Percentiles rank a stretch among this genome's conserved stretches.
Evolutionary conservation across 2,329 filamentous ascomycete species (phyloP).

Genomic region (Neophaeococcomyces mojaviensis): DNA sequence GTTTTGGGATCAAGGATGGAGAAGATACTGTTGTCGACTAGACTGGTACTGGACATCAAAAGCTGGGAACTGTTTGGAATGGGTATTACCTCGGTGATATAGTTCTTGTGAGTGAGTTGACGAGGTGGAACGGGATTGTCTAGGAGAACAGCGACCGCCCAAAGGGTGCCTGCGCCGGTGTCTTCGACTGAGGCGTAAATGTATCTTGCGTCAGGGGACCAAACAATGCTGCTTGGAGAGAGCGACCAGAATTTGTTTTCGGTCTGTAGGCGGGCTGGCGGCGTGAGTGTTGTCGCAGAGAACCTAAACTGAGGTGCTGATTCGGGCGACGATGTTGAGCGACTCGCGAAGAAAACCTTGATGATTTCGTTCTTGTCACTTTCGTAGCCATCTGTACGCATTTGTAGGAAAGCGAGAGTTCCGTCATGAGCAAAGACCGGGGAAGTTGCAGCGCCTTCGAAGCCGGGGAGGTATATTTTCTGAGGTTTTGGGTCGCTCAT

Average conservation of each 20-base stretch:
- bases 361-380: conserved; percentile 41
- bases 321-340: too few species aligned
- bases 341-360: conserved; percentile 25
- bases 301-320: background rate
- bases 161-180: conserved; percentile 35
- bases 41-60: conserved; percentile 36
- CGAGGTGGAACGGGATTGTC: conserved; percentile 13
- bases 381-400: conserved; percentile 40
- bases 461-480: conserved; percentile 26
- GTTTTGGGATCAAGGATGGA: conserved; percentile 33
- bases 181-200: conserved; percentile 37
- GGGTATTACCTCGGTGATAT: conserved; percentile 33
- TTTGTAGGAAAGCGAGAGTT: conserved; percentile 36
- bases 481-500: conserved; percentile 27
- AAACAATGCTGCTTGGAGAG: conserved; percentile 35
- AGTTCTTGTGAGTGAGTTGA: conserved; percentile 35
- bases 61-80: conserved; percentile 29
- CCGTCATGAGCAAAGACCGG: conserved; percentile 40
- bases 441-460: conserved; percentile 38
- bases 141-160: conserved; percentile 25
- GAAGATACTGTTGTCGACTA: conserved; percentile 40
- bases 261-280: background rate
- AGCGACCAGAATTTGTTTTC: conserved; percentile 33
- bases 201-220: conserved; percentile 35
- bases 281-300: background rate